Evolutionary conservation across 139 green algal genomes (phyloP).

Genomic region (Chlamydomonas asymmetrica): DNA sequence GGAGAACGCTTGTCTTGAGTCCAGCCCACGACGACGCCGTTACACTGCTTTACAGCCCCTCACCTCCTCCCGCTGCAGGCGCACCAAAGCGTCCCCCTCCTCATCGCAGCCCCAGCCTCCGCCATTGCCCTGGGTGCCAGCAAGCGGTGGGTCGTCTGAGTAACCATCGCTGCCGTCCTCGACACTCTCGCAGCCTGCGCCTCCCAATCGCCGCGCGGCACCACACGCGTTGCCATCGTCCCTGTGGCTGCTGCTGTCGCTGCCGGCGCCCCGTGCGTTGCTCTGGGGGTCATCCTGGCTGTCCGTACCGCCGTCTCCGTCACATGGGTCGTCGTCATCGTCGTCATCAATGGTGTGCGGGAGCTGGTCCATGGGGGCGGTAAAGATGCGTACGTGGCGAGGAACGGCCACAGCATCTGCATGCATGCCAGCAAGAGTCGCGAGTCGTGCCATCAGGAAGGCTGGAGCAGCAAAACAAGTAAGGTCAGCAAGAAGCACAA

Average conservation of each 20-base stretch:
- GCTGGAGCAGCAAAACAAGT: too few relatives aligned
- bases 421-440: background rate
- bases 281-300: background rate
- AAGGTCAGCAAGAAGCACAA: too few relatives aligned
- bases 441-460: too few relatives aligned
- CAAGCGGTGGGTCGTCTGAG: too few relatives aligned
- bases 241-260: conserved; percentile 2
- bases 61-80: background rate
- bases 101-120: background rate
- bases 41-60: too few relatives aligned
- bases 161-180: background rate
- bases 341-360: conserved; percentile 35
- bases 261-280: background rate
- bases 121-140: background rate
- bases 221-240: background rate
- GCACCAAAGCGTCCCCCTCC: background rate
- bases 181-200: background rate
- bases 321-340: conserved; percentile 35
- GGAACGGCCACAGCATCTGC: too few relatives aligned
- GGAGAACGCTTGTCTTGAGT: too few relatives aligned
- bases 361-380: conserved; percentile 57
- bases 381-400: conserved; percentile 49
- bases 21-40: background rate
- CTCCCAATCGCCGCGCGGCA: background rate
- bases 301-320: background rate